Conservation (phyloP, 768 basidiomycete genomes). For the Naganishia vaughanmartiniae region DNA sequence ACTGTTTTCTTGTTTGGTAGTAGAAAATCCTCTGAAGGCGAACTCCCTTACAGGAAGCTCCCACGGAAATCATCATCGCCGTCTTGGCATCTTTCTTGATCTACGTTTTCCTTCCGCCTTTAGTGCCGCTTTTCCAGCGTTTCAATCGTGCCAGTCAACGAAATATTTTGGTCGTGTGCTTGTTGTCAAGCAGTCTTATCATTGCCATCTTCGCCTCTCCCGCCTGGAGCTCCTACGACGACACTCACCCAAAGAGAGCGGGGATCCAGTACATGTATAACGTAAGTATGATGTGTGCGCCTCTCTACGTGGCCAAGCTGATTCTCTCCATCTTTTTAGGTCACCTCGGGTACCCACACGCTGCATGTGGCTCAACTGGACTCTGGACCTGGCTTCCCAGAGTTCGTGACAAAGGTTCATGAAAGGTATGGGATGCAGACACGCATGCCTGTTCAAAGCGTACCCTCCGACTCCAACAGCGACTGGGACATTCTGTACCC, state of each 20-base stretch:
- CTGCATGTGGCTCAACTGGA: constrained; percentile 81
- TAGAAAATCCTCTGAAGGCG: background rate
- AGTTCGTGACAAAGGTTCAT: constrained; percentile 64
- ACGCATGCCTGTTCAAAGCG: constrained; percentile 55
- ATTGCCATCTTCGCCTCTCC: constrained; percentile 59
- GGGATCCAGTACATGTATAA: constrained; percentile 83
- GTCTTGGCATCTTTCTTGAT: constrained; percentile 65
- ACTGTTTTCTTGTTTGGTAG: background rate
- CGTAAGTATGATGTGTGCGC: constrained; percentile 52
- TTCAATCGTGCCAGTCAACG: constrained; percentile 58
- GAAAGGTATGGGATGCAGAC: constrained; percentile 59
- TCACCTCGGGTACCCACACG: constrained; percentile 65
- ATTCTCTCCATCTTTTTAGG: constrained; percentile 45
- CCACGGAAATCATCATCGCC: constrained; percentile 84
- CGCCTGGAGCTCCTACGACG: constrained; percentile 64
- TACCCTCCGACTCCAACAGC: constrained; percentile 71
- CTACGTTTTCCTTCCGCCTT: constrained; percentile 62
- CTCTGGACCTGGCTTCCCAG: constrained; percentile 70
- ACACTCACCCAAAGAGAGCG: constrained; percentile 79
- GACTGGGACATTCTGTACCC: constrained; percentile 71
- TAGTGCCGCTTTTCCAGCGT: constrained; percentile 71
- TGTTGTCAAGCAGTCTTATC: constrained; percentile 53
- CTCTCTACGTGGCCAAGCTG: background rate
- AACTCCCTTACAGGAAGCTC: constrained; percentile 59
- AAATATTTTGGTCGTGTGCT: constrained; percentile 56